Conservation (phyloP, 345 rosid genomes). For the Syzygium aqueum region DNA sequence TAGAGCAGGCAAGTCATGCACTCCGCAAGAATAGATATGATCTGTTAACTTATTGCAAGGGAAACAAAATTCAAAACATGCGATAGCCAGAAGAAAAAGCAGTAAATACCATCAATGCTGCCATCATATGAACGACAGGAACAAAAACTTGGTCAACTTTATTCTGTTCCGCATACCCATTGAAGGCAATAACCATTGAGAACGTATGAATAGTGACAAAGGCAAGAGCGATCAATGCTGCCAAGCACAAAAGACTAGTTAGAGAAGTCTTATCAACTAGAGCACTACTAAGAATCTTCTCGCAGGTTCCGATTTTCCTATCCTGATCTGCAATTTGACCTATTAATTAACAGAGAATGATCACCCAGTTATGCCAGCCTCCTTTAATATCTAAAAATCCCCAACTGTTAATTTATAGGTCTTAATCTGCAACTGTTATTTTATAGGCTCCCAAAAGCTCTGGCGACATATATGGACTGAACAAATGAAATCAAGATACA, state of each 20-base stretch:
- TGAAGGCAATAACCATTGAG: slow-evolving; percentile 95
- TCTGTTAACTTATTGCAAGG: background rate
- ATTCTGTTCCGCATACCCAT: slow-evolving; percentile 82
- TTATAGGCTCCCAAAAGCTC: background rate
- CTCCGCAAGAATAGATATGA: background rate
- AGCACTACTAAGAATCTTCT: background rate
- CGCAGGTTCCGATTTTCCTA: background rate
- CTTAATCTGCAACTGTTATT: background rate
- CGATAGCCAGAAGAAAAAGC: background rate
- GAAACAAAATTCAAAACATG: background rate
- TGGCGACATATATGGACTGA: background rate
- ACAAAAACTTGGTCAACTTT: slow-evolving; percentile 74
- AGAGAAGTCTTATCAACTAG: slow-evolving; percentile 2
- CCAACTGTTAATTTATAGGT: background rate
- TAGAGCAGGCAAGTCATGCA: background rate
- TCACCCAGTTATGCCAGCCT: background rate
- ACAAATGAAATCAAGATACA: background rate
- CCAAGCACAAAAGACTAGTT: slow-evolving; percentile 17
- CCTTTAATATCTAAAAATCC: background rate
- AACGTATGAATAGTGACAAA: slow-evolving; percentile 87
- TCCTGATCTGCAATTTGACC: background rate
- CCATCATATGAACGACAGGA: slow-evolving; percentile 73
- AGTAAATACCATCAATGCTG: slow-evolving; percentile 69
- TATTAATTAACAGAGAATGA: background rate
- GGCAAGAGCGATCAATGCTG: slow-evolving; percentile 88